phyloP scores from a whole-genome alignment of 2,329 filamentous ascomycete species.

The Ophiostoma montium region DNA sequence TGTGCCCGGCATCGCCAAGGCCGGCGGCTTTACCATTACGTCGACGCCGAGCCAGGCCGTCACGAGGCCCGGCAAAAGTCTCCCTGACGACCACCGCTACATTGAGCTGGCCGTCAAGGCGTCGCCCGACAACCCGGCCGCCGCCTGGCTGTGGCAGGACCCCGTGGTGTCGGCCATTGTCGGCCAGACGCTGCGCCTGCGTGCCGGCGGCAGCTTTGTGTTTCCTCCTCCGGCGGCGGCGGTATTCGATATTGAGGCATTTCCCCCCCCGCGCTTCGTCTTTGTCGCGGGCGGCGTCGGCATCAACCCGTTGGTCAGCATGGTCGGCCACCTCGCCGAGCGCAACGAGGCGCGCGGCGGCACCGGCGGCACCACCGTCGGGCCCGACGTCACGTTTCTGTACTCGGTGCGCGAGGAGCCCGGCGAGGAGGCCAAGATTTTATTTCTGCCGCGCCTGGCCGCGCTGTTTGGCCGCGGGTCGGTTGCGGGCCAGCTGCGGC shows the following conservation, averaged over 20 bases:
- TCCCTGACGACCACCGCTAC: constrained; percentile 29
- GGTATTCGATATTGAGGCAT: constrained; percentile 11
- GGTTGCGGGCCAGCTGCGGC: constrained; percentile 26
- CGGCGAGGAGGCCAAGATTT: constrained; percentile 20
- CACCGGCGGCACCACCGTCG: neutral
- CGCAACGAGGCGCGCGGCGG: constrained; percentile 14
- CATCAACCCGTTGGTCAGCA: constrained; percentile 68
- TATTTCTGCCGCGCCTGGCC: constrained; percentile 37
- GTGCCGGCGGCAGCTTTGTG: constrained; percentile 68
- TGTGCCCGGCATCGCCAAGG: constrained; percentile 51
- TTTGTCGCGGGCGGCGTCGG: constrained; percentile 73
- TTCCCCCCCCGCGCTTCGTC: constrained; percentile 48
- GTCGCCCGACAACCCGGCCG: constrained; percentile 56
- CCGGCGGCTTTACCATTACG: constrained; percentile 81
- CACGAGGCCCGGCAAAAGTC: too few species aligned
- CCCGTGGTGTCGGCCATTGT: constrained; percentile 34
- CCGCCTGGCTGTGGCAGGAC: constrained; percentile 59
- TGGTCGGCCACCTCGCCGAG: constrained; percentile 46
- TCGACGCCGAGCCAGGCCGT: constrained; percentile 48
- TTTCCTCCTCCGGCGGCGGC: constrained; percentile 47
- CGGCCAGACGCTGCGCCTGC: constrained; percentile 44
- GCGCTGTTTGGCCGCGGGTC: constrained; percentile 24
- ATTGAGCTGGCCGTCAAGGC: constrained; percentile 68
- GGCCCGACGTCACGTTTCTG: constrained; percentile 39
- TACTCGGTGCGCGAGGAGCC: constrained; percentile 37